phyloP scores from a whole-genome alignment of 2,329 filamentous ascomycete species.

The Aspergillus sp. region DNA sequence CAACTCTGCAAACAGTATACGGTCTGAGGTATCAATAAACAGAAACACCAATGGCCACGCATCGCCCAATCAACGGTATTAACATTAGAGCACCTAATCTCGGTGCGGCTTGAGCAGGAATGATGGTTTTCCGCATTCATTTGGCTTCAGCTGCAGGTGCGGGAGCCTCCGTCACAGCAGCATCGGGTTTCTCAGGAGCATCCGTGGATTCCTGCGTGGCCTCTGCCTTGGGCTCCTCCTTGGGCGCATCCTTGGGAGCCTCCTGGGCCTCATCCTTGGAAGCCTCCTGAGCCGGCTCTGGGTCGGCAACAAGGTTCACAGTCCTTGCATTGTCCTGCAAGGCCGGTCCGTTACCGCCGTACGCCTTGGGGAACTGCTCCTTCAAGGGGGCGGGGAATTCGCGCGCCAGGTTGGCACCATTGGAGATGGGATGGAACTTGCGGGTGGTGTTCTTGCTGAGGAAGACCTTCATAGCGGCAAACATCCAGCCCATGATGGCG shows the following conservation, averaged over 20 bases:
- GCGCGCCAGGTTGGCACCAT: conserved; percentile 65
- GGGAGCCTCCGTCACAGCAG: conserved; percentile 20
- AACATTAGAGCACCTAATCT: conserved; percentile 4
- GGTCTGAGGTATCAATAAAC: conserved; percentile 17
- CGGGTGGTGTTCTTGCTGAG: conserved; percentile 69
- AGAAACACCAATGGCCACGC: conserved; percentile 13
- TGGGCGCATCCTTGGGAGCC: conserved; percentile 11
- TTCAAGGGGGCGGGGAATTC: conserved; percentile 58
- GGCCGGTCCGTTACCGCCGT: conserved; percentile 70
- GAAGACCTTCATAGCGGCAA: conserved; percentile 71
- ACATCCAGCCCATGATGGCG: conserved; percentile 84
- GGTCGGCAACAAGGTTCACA: conserved; percentile 28
- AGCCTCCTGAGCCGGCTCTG: conserved; percentile 13
- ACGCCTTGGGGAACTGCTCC: conserved; percentile 66
- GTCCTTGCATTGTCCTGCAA: conserved; percentile 41
- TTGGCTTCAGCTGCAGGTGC: conserved; percentile 12
- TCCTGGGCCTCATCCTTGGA: conserved; percentile 10
- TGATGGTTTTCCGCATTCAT: conserved; percentile 6
- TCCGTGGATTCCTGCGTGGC: conserved; percentile 6
- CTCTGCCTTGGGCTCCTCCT: conserved; percentile 14
- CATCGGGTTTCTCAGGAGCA: conserved; percentile 15
- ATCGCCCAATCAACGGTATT: conserved; percentile 9
- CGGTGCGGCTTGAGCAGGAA: neutral
- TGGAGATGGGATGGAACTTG: conserved; percentile 76
- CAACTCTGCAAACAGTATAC: conserved; percentile 6